Base-by-base conservation (phyloP, 2,329 filamentous ascomycete genomes). In the Neopestalotiopsis rosae region DNA sequence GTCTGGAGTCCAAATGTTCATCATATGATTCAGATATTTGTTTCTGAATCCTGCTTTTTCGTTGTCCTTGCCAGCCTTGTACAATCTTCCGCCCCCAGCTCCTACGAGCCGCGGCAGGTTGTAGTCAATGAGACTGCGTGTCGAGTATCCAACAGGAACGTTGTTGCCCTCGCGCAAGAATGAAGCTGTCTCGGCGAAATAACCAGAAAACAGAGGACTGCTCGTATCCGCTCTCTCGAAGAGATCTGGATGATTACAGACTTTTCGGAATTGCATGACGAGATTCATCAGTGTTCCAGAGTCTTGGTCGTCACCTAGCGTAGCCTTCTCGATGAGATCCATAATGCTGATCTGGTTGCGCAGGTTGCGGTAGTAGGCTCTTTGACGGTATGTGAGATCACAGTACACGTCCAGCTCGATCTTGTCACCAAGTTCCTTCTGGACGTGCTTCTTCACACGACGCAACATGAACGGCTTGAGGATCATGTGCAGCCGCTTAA, bases 231-330 rank as follows among this genome's bases (percentile, higher is more conserved):
- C 95, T 61, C 96, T 92, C 81, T 99, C 95, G 74, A 99, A 99
- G 42, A 99, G 83, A 81, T 99, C 96, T 0, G 96, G 96, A 79
- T 99, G 96, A 78, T 99, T 99, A 84, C 96, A 99, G 68, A 99
- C 96, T 83, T 99, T 99, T 75, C 96, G 90, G 88, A 99, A 99
- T 82, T 99, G 96, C 96, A 99, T 99, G 72, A 99, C 96, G 72
- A 99, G 86, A 81, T 99, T 99, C 96, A 99, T 98, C 76, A 99
- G 83, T 1, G 95, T 98, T 56, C 95, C 95, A 45, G 94, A 97
- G 78, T 98, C 96, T 75, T 95, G 91, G 64, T 98, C 96, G 75
- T 98, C 95, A 45, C 96, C 96, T 74, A 96, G 88, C 2, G 95
- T 95, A 1, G 94, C 94, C 87, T 98, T 98, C 81, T 99, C 96